Base-by-base conservation (phyloP, 495 filamentous ascomycete genomes). In the Glutinoglossum americanum region DNA sequence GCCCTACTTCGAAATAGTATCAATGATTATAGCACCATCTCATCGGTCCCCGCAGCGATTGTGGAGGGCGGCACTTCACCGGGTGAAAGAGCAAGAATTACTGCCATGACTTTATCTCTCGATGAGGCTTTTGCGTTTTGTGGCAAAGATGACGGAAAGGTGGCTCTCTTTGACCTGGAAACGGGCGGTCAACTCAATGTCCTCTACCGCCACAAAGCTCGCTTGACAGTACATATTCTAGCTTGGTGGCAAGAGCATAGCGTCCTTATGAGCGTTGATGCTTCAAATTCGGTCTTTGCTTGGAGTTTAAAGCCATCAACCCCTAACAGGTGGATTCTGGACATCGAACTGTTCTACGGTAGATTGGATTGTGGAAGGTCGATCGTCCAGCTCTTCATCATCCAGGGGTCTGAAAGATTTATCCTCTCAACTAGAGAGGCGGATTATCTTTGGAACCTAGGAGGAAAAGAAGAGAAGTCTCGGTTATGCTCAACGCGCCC, bases 151-250 rank as follows among this genome's bases (percentile, higher is more conserved):
- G 30, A 33, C 30, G 30, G 30, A 33, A 4, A 3, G 3, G 30
- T 33, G 4, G 9, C 30, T 9, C 30, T 33, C 9, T 33, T 33
- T 9, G 30, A 33, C 3, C 3, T 9, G 3, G 30, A 33, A 33
- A 33, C 30, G 4, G 30, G 30, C 30, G 9, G 9, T 3, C 30
- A 33, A 33, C 4, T 33, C 9, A 4, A 9, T 33, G 30, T 33
- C 9, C 30, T 33, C 30, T 33, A 33, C 9, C 26, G 49, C n/a
- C 65, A 68, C 51, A 59, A 13, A 63, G 35, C 62, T 62, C 27
- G 8, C 8, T 23, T 10, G 6, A 8, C 21, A 3, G 21, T 56
- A 1, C 23, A 27, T 10, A 19, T 56, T 25, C 54, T 56, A n/a
- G 21, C 30, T 8, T 56, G 54, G n/a, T n/a, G 26, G 1, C 7